phyloP scores from a whole-genome alignment of 2,329 filamentous ascomycete genomes.

The Venturia oleaginea region DNA sequence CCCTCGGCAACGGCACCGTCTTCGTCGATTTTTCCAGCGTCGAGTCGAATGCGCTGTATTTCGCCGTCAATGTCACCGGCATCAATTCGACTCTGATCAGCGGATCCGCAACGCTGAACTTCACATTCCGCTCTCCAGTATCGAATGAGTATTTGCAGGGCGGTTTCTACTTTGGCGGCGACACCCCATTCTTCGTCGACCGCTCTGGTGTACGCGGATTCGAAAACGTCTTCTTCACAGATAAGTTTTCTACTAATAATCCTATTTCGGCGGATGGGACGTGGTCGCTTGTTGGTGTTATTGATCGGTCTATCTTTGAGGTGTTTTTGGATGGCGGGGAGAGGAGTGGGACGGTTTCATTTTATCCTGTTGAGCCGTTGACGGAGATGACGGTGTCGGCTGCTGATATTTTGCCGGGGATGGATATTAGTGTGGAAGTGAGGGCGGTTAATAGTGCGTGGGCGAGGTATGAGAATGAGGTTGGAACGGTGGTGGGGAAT shows the following conservation, averaged over 20 bases:
- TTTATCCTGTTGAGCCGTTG: slow-evolving; percentile 40
- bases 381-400: slow-evolving; percentile 30
- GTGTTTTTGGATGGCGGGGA: slow-evolving; percentile 46
- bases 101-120: slow-evolving; percentile 37
- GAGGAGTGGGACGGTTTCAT: slow-evolving; percentile 41
- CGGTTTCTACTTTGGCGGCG: slow-evolving; percentile 42
- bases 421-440: slow-evolving; percentile 30
- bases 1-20: slow-evolving; percentile 40
- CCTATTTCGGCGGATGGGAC: slow-evolving; percentile 23
- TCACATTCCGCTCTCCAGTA: slow-evolving; percentile 43
- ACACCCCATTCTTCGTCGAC: slow-evolving; percentile 43
- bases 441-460: slow-evolving; percentile 32
- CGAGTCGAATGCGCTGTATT: slow-evolving; percentile 43
- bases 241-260: slow-evolving; percentile 38
- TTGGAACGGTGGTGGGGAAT: slow-evolving; percentile 28
- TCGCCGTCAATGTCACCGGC: slow-evolving; percentile 44
- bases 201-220: slow-evolving; percentile 42
- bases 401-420: slow-evolving; percentile 27
- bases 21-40: slow-evolving; percentile 43
- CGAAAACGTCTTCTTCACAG: slow-evolving; percentile 46
- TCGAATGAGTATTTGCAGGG: slow-evolving; percentile 42
- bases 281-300: slow-evolving; percentile 39
- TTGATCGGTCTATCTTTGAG: slow-evolving; percentile 48
- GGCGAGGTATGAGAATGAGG: slow-evolving; percentile 22
- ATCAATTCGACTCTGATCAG: slow-evolving; percentile 25